These are phyloP conservation scores for Chaetomium strumarium DNA, from an alignment of 2,329 filamentous ascomycete species.

Conservation along the genomic window DNA sequence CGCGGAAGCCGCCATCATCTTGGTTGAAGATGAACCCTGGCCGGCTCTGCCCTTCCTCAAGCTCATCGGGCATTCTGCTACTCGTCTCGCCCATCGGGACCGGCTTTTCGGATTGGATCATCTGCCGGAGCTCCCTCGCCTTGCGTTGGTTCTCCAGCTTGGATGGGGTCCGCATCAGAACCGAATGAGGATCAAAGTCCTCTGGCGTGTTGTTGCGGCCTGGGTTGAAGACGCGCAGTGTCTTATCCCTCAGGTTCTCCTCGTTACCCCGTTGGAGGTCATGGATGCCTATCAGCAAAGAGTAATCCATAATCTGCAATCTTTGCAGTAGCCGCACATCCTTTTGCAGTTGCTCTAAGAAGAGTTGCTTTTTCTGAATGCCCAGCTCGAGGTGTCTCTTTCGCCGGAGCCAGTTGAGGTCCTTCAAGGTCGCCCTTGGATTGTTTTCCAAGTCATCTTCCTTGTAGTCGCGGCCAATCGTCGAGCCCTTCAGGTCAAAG, in stretches of 20 bases:
- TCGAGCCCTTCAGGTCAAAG: constrained; percentile 95
- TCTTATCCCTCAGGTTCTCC: constrained; percentile 85
- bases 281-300: constrained; percentile 88
- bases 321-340: constrained; percentile 84
- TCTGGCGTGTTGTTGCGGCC: constrained; percentile 58
- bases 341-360: constrained; percentile 79
- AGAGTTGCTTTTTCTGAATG: constrained; percentile 78
- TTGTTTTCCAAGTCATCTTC: constrained; percentile 86
- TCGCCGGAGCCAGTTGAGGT: constrained; percentile 90
- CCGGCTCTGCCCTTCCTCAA: constrained; percentile 67
- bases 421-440: constrained; percentile 87
- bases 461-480: constrained; percentile 82
- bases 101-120: constrained; percentile 87
- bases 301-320: constrained; percentile 98
- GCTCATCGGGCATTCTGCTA: constrained; percentile 84
- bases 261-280: constrained; percentile 87
- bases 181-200: constrained; percentile 52
- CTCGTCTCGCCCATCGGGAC: constrained; percentile 82
- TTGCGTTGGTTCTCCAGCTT: constrained; percentile 89
- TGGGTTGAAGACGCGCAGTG: constrained; percentile 88
- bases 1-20: constrained; percentile 87
- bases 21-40: constrained; percentile 77
- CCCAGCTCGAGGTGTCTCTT: constrained; percentile 84
- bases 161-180: constrained; percentile 83
- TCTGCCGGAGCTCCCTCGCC: constrained; percentile 82